These are phyloP conservation scores for Juglanconis juglandina DNA, from an alignment of 2,329 filamentous ascomycete species.

Conservation along the genomic window DNA sequence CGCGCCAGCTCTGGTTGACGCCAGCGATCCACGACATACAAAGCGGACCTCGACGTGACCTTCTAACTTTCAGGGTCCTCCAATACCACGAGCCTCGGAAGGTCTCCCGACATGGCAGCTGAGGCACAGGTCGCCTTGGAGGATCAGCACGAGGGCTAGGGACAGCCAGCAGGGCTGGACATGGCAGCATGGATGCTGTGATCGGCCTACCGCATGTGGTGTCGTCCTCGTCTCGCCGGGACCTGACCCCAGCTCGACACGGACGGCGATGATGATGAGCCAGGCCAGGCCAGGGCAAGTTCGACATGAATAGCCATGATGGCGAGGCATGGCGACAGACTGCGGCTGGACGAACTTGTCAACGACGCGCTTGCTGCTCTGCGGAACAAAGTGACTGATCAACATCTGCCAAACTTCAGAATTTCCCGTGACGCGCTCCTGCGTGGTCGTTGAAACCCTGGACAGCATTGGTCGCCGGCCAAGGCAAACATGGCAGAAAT, in stretches of 20 bases:
- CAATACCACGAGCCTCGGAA: no score
- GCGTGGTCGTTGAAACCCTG: constrained; percentile 1
- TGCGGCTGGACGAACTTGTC: background rate
- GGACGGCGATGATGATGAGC: background rate
- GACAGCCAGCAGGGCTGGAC: no score
- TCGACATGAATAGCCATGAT: background rate
- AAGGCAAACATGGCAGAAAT: background rate
- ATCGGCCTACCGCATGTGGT: background rate
- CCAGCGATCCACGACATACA: no score
- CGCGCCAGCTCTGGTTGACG: no score
- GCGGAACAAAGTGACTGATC: constrained; percentile 1
- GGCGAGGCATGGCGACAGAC: background rate
- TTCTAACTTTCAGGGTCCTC: no score
- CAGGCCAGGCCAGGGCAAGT: background rate
- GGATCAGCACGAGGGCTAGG: no score
- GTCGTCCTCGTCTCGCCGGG: background rate
- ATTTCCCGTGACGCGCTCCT: constrained; percentile 7
- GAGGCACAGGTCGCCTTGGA: no score
- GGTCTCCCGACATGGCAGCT: no score
- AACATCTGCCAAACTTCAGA: constrained; percentile 3
- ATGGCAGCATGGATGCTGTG: background rate
- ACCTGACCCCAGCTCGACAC: background rate
- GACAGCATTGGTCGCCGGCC: background rate
- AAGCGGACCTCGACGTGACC: no score
- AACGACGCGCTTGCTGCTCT: background rate